Evolutionary conservation across 2,329 filamentous ascomycete genomes (phyloP).

Genomic region (Sordariomycetes sp.): DNA sequence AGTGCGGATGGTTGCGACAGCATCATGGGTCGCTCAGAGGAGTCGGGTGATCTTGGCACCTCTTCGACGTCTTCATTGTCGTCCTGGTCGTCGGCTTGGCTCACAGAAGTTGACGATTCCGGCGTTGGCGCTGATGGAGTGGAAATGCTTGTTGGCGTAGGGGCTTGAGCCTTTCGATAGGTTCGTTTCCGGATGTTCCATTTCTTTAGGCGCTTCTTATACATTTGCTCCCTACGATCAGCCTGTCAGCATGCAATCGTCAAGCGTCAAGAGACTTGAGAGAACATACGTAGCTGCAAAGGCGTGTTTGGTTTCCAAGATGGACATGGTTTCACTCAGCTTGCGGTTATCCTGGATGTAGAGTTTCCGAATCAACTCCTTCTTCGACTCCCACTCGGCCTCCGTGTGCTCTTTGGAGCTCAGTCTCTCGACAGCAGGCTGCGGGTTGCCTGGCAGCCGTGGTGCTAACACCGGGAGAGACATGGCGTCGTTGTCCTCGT

Average conservation of each 20-base stretch:
- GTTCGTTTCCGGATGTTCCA: conserved; percentile 26
- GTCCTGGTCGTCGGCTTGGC: background rate
- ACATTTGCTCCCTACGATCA: conserved; percentile 25
- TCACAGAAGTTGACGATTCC: background rate
- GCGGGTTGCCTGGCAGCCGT: conserved; percentile 18
- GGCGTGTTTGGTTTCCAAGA: conserved; percentile 21
- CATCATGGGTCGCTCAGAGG: background rate
- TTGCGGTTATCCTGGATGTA: conserved; percentile 25
- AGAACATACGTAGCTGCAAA: conserved; percentile 26
- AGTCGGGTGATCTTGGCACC: background rate
- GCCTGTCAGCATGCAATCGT: background rate
- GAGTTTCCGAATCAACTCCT: conserved; percentile 19
- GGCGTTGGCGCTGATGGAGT: conserved; percentile 11
- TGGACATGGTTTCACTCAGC: conserved; percentile 24
- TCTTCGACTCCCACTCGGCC: conserved; percentile 22
- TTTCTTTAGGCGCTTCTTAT: conserved; percentile 27
- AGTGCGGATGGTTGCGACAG: background rate
- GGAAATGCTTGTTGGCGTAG: conserved; percentile 6
- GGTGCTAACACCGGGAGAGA: conserved; percentile 20
- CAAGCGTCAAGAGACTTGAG: background rate
- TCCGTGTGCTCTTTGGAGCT: conserved; percentile 24
- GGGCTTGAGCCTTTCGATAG: conserved; percentile 24
- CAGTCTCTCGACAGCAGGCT: conserved; percentile 11
- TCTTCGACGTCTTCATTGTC: conserved; percentile 2
- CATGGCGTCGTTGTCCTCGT: conserved; percentile 13